Evolutionary conservation across 257 asterid genomes (phyloP), one percentile per base, ranked within the genome.

Genomic region (Ocimum tenuiflorum): DNA sequence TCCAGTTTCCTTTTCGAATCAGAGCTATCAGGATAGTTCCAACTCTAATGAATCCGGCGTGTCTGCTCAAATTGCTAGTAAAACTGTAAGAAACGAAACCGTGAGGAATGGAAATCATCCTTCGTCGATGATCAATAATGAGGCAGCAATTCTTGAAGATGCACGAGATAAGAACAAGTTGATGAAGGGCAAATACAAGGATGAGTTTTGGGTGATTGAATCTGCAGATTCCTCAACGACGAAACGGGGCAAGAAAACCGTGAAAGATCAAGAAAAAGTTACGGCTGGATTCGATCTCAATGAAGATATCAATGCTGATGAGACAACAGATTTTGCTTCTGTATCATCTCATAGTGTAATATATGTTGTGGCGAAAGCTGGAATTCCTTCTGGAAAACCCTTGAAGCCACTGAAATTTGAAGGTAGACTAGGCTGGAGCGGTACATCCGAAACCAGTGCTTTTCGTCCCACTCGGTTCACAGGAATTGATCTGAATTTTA

Each of bases 401-500:
- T 18, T 12, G 59, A 39, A 67, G 17, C 80, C 84, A 8, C 48
- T 73, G 75, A 78, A 78, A 67, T 83, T 86, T 19, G 78, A 74
- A 75, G 89, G 89, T 9, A 74, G 60, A n/a, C 62, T 59, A 6
- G 82, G 82, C 31, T 86, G 87, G 87, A 83, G 61, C 50, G 83
- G 88, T 62, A 58, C 83, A n/a, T 56, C 83, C 3, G 62, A 78
- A 47, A 72, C 83, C 10, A 86, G 94, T 53, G 94, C 89, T 35
- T 86, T 86, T 74, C 82, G 70, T 19, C 75, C 79, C 6, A 68
- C 72, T 51, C 47, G 73, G 9, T 73, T 75, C 18, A 60, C 78
- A n/a, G 88, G 79, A 6, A 46, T 86, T 13, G 88, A 83, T 71
- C 88, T 86, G 74, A 86, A 86, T 70, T 70, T 83, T 68, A n/a